Percentiles rank a stretch among this genome's conserved stretches.
These are phyloP conservation scores for Wickerhamomyces hampshirensis DNA, from an alignment of 805 yeast species.

Conservation along the genomic window DNA sequence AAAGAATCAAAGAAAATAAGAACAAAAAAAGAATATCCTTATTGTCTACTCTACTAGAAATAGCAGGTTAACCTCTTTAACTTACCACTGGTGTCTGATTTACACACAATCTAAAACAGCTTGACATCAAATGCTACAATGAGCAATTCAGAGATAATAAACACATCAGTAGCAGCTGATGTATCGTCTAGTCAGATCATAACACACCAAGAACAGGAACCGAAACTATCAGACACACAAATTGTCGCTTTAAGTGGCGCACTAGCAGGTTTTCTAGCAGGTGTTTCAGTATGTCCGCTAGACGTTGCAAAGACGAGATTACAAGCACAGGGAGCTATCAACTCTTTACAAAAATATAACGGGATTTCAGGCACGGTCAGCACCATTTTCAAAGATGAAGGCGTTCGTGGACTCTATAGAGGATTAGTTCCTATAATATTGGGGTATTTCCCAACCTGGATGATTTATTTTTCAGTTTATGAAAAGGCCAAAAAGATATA, in stretches of 20 bases:
- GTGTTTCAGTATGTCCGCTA: conserved; percentile 86
- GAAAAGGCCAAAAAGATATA: conserved; percentile 65
- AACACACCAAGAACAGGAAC: conserved; percentile 3
- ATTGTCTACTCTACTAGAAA: no score
- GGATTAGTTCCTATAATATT: conserved; percentile 89
- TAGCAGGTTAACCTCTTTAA: no score
- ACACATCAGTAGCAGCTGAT: conserved; percentile 3
- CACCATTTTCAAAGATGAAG: conserved; percentile 72
- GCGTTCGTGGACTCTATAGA: conserved; percentile 76
- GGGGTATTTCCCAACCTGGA: conserved; percentile 98
- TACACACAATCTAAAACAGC: no score
- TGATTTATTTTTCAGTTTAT: conserved; percentile 87
- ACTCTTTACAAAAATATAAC: conserved; percentile 32
- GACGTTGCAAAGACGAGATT: conserved; percentile 93
- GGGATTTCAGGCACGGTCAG: conserved; percentile 62
- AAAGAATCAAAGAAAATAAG: no score
- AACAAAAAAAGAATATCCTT: no score
- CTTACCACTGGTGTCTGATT: no score
- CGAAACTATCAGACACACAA: conserved; percentile 37
- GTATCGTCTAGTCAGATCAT: conserved; percentile 7
- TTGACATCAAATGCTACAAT: neutral
- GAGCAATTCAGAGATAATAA: conserved; percentile 2
- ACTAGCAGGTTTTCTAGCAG: conserved; percentile 86
- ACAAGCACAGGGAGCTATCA: conserved; percentile 76
- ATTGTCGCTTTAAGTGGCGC: conserved; percentile 87